Evolutionary conservation across 2,329 filamentous ascomycete species (phyloP).

Genomic region (Epichloe scottii): DNA sequence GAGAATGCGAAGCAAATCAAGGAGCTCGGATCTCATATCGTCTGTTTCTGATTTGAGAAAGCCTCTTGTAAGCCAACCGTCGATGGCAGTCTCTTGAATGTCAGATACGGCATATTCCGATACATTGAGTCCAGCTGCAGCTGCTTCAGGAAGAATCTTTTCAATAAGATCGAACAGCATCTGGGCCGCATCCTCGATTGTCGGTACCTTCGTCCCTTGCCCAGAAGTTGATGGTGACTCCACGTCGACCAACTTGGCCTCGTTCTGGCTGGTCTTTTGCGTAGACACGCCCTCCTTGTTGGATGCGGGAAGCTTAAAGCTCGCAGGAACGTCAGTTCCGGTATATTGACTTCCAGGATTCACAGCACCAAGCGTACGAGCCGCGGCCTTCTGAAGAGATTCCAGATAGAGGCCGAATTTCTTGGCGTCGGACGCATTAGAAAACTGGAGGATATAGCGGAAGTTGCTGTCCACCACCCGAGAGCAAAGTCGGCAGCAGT

Average conservation of each 20-base stretch:
- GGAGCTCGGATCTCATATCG: slow-evolving; percentile 11
- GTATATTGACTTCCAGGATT: not conserved
- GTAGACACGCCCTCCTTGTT: too few relatives aligned
- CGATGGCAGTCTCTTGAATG: slow-evolving; percentile 15
- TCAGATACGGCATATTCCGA: slow-evolving; percentile 8
- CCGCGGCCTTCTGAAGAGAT: slow-evolving; percentile 7
- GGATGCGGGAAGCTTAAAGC: not conserved
- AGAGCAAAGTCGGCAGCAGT: slow-evolving; percentile 12
- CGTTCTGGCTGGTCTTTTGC: not conserved
- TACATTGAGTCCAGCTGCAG: slow-evolving; percentile 3
- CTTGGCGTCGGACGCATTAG: slow-evolving; percentile 5
- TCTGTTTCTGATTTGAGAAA: slow-evolving; percentile 13
- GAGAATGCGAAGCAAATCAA: slow-evolving; percentile 12
- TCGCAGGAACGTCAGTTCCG: not conserved
- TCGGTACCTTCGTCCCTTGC: not conserved
- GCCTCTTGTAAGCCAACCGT: slow-evolving; percentile 14
- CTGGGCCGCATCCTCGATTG: slow-evolving; percentile 8
- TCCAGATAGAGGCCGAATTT: slow-evolving; percentile 9
- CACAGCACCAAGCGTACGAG: not conserved
- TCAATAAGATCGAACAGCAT: slow-evolving; percentile 8
- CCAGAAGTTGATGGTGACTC: not conserved
- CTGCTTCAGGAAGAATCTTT: slow-evolving; percentile 9
- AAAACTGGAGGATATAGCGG: slow-evolving; percentile 11
- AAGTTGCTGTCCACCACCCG: not conserved
- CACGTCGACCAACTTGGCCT: slow-evolving; percentile 3